A percentile compares a stretch with the other conserved stretches of the same genome.
Evolutionary conservation across 495 filamentous ascomycete species (phyloP).

Genomic region (Cercophora newfieldiana): DNA sequence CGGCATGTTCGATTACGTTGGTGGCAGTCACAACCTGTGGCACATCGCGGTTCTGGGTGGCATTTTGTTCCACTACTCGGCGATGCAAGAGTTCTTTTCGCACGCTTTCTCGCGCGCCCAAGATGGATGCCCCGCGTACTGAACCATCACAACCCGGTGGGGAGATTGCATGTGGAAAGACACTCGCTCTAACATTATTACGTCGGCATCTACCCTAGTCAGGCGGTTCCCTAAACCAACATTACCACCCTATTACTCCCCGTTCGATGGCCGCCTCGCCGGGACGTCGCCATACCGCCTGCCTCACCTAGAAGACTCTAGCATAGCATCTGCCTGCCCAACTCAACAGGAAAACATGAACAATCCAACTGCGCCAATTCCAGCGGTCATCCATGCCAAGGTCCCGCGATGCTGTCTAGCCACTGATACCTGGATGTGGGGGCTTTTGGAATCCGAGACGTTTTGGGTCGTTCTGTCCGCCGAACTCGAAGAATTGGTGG

Average conservation of each 20-base stretch:
- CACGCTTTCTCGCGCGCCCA: constrained; percentile 74
- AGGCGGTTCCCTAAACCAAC: background rate
- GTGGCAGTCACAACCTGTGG: constrained; percentile 96
- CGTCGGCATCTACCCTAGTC: background rate
- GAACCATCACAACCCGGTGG: constrained; percentile 1
- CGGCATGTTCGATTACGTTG: constrained; percentile 90
- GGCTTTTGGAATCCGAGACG: background rate
- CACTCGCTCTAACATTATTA: background rate
- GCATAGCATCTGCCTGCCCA: background rate
- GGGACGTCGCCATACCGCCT: background rate
- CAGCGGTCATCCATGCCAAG: constrained; percentile 19
- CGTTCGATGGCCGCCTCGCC: background rate
- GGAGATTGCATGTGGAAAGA: background rate
- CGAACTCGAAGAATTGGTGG: background rate
- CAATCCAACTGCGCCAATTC: constrained; percentile 23
- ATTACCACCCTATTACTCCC: background rate
- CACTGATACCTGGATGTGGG: constrained; percentile 18
- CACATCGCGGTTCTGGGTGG: constrained; percentile 92
- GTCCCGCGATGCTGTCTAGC: constrained; percentile 19
- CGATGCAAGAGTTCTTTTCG: constrained; percentile 94
- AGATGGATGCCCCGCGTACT: constrained; percentile 50
- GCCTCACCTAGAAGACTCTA: background rate
- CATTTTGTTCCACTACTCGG: constrained; percentile 94
- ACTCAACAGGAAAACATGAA: constrained; percentile 26
- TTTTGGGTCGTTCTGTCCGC: background rate